A percentile compares a stretch with the other conserved stretches of the same genome.
phyloP scores from a whole-genome alignment of 1,284 basidiomycete genomes.

The Apiotrichum sp. region DNA sequence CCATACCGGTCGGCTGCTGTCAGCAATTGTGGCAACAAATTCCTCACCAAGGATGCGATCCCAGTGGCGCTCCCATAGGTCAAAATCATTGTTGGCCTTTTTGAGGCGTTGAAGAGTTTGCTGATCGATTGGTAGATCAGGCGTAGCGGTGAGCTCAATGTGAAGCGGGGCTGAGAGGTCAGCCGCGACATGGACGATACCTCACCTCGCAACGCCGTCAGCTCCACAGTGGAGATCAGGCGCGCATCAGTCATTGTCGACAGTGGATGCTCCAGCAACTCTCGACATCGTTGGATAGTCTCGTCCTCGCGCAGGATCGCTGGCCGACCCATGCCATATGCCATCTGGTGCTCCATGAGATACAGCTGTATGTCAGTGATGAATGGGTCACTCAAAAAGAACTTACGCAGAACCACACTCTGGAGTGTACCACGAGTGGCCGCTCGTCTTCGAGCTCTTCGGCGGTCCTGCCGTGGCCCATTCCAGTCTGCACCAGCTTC shows the following conservation, averaged over 20 bases:
- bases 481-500: constrained; percentile 66
- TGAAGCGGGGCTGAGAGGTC: constrained; percentile 42
- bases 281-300: constrained; percentile 71
- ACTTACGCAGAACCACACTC: constrained; percentile 72
- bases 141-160: constrained; percentile 42
- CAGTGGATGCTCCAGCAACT: constrained; percentile 77
- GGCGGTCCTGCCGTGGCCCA: constrained; percentile 56
- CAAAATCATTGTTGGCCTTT: constrained; percentile 46
- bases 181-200: constrained; percentile 7
- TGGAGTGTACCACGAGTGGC: constrained; percentile 67
- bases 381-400: constrained; percentile 14
- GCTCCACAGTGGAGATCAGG: constrained; percentile 71
- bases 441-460: constrained; percentile 61
- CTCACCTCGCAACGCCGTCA: constrained; percentile 41
- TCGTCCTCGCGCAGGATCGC: constrained; percentile 88
- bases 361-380: constrained; percentile 52
- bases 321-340: constrained; percentile 85
- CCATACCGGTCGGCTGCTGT: constrained; percentile 35
- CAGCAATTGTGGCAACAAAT: constrained; percentile 6
- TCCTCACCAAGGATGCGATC: constrained; percentile 40
- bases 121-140: constrained; percentile 41
- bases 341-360: constrained; percentile 89
- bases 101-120: constrained; percentile 42
- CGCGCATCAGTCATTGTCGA: constrained; percentile 88
- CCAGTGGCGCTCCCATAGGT: constrained; percentile 48